Base-by-base conservation (phyloP, 2,329 filamentous ascomycete genomes). In the Stachybotrys elegans region DNA sequence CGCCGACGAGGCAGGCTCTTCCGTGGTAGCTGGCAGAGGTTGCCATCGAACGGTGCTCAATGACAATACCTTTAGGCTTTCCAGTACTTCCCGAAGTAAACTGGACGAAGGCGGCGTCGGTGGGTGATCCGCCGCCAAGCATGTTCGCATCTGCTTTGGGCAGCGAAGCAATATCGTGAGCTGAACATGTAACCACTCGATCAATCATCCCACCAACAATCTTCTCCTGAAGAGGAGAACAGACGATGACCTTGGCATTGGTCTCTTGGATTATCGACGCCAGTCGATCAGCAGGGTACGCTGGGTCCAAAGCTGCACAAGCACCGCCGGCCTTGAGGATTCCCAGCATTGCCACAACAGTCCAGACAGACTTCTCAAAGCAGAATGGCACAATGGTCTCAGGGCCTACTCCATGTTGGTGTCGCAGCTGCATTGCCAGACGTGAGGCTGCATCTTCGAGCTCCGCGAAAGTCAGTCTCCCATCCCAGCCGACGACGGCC, bases 361-460 rank as follows among this genome's bases (percentile, higher is more conserved):
- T 40, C 44, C 43, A 47, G 8, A n/a, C 29, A 5, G 47, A 49
- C 22, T 51, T 51, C 5, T 51, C 43, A 20, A 49, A 47, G 23
- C 43, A 49, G 12, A 51, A n/a, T 2, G 45, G 49, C 7, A 51
- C 43, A 17, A 44, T 6, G 6, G 21, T 34, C 31, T 58, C 58
- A 3, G 50, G 50, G 3, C 44, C 36, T 20, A 67, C 51, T 45
- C 36, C 36, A 22, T 23, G 19, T 14, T 13, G 6, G 19, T 19
- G 5, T 6, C 6, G 7, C 6, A 39, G 36, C 8, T 21, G 13
- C 6, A 14, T 13, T 11, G 36, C 36, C 14, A 39, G 17, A 8
- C 19, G 17, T 8, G 44, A 20, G 7, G 48, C 35, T 11, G 55
- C 31, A 6, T 50, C 47, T 20, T 41, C 20, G 6, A 39, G 3